Evolutionary conservation across 495 filamentous ascomycete genomes (phyloP), one percentile per base, ranked within the genome.

Genomic region (Neurospora africana): DNA sequence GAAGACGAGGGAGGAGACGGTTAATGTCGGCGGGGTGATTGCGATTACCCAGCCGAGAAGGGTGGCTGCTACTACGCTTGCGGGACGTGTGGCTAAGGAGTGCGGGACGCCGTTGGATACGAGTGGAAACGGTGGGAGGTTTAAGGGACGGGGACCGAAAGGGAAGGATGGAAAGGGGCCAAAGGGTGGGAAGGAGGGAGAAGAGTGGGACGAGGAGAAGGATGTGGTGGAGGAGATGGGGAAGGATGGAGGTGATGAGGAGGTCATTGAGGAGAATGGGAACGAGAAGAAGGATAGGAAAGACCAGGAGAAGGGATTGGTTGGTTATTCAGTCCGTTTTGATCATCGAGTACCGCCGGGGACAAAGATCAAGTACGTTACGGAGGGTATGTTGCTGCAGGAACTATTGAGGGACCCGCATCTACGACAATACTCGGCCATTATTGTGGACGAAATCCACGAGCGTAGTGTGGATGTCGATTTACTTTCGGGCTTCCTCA

Each of bases 401-500:
- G 96, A 99, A 79, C 90, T 98, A 84, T 81, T 98, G 58, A 86
- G 90, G 70, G 96, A 98, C 79, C 93, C 95, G 3, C 84, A 88
- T 79, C 82, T 99, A 75, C 87, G 85, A 37, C 88, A 91, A 76
- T 99, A 99, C 78, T 95, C 92, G 74, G 93, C 91, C 2, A 86
- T 99, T 4, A 86, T 98, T 68, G 92, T 99, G 11, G 96, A 99
- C 82, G 96, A 99, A 78, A 93, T 98, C 4, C 96, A 99, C 82
- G 96, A 99, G 81, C 87, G 96, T 71, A 96, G 95, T 71, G 88
- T 97, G n/a, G 97, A 97, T 76, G 95, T 97, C 19, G 96, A 99
- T 83, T 81, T 98, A 68, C 83, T 96, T 0, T 84, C 93, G 68
- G 96, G 96, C 0, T 98, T 99, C 75, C 80, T 98, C 73, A 92